Evolutionary conservation across 225 moss, liverwort and hornwort genomes (phyloP).

Genomic region (Lunularia cruciata): DNA sequence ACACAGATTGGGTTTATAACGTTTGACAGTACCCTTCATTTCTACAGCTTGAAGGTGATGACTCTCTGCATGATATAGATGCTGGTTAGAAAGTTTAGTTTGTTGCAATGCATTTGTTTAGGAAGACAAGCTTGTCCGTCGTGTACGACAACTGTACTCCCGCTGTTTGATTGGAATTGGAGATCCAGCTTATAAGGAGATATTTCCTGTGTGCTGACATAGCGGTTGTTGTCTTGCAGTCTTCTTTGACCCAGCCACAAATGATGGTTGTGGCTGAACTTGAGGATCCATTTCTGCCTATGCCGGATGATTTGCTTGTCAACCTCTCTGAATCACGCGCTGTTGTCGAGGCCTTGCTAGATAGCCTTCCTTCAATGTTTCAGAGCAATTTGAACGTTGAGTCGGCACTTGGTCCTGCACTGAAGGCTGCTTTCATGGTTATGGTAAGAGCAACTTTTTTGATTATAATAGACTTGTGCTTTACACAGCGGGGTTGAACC

Average conservation of each 20-base stretch:
- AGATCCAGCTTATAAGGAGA: background rate
- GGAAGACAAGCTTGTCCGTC: too few species aligned
- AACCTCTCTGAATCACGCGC: slow-evolving; percentile 88
- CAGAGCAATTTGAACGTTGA: slow-evolving; percentile 83
- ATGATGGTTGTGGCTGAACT: slow-evolving; percentile 99
- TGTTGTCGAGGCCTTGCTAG: slow-evolving; percentile 88
- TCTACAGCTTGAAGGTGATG: slow-evolving; percentile 86
- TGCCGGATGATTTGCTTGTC: slow-evolving; percentile 96
- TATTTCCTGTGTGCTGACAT: background rate
- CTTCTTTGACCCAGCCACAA: slow-evolving; percentile 96
- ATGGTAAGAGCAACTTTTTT: slow-evolving; percentile 53
- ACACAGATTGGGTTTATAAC: slow-evolving; percentile 96
- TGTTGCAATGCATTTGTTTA: too few species aligned
- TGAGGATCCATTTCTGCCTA: slow-evolving; percentile 93
- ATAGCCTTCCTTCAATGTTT: slow-evolving; percentile 91
- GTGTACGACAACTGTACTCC: too few species aligned
- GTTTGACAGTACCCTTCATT: slow-evolving; percentile 90
- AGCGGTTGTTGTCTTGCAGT: slow-evolving; percentile 47
- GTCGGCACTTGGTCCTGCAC: slow-evolving; percentile 91
- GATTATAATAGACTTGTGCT: background rate
- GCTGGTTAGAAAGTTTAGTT: too few species aligned
- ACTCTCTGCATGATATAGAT: too few species aligned
- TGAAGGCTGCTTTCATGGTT: slow-evolving; percentile 85
- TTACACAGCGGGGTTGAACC: too few species aligned
- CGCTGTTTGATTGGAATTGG: too few species aligned